Evolutionary conservation across 2,329 filamentous ascomycete species (phyloP), one percentile per base, ranked within the genome.

Genomic region (Albophoma yamanashiensis): DNA sequence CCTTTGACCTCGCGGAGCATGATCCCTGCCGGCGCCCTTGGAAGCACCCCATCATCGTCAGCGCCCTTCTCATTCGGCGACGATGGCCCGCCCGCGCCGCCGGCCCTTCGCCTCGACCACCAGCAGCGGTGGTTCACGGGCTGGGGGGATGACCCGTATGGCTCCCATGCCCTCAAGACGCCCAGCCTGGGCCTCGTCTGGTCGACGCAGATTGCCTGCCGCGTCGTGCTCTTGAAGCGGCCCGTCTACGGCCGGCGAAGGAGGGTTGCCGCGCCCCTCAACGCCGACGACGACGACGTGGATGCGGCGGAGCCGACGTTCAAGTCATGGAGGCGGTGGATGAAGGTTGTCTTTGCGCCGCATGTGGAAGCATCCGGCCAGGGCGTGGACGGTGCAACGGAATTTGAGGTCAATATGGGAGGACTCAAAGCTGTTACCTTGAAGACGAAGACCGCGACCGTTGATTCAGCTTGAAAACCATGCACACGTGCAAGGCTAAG

Each of bases 61-160:
- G 68, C 73, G 57, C 70, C 76, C 4, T 72, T 73, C 59, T 65
- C 68, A 5, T 59, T 68, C 5, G 64, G 66, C 3, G 70, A 72
- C 53, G 60, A 66, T 12, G 68, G 67, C 3, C 70, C 71, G 2
- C 70, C 73, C 17, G 68, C 72, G 1, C 75, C 75, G 0, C 73
- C 80, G 15, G 84, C 87, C 0, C 79, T 97, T 43, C 82, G 84
- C 39, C 82, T 97, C 11, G 88, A 95, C 67, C 89, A 97, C 73
- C 93, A 97, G 74, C 91, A 97, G 72, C 84, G 89, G 52, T 97
- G 92, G 84, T 96, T 97, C 75, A 95, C 92, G 4, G 92, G 94
- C 64, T 97, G 94, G 93, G 92, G 93, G 27, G 90, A 96, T 71
- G 80, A 86, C 60, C 76, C 80, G 20, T 67, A 74, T 34, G 72